Percentiles rank a stretch among this genome's conserved stretches.
phyloP scores from a whole-genome alignment of 2,329 filamentous ascomycete species.

The Colletotrichum filicis region DNA sequence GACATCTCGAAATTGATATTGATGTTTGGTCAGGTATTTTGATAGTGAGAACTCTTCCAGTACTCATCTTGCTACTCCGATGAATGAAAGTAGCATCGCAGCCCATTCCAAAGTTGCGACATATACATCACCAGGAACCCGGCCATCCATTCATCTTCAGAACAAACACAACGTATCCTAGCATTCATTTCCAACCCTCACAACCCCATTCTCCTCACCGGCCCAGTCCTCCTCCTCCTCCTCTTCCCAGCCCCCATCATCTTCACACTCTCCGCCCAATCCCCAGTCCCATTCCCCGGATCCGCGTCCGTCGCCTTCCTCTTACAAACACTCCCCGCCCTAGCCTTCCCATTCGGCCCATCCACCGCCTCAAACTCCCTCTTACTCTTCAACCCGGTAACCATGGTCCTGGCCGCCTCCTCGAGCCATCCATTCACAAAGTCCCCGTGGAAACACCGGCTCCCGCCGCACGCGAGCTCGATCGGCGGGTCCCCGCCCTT shows the following conservation, averaged over 20 bases:
- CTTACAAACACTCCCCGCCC: slow-evolving; percentile 36
- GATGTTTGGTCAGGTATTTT: no score
- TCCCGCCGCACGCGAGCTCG: slow-evolving; percentile 53
- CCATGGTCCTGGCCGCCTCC: slow-evolving; percentile 52
- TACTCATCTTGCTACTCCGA: no score
- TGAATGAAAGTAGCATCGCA: no score
- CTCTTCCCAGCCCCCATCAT: neutral
- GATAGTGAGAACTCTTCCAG: no score
- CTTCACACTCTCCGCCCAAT: neutral
- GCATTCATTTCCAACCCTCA: neutral
- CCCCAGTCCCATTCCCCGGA: neutral
- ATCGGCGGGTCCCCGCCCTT: slow-evolving; percentile 53
- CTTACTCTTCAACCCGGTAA: slow-evolving; percentile 45
- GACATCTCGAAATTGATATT: no score
- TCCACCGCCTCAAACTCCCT: slow-evolving; percentile 39
- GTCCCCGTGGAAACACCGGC: slow-evolving; percentile 55
- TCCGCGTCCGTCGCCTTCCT: slow-evolving; percentile 39
- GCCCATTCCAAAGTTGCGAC: no score
- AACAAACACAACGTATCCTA: neutral
- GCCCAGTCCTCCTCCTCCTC: neutral
- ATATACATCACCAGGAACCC: no score
- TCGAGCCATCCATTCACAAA: slow-evolving; percentile 57
- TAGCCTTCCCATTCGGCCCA: slow-evolving; percentile 46
- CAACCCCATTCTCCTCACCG: neutral
- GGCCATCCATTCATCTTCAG: neutral